phyloP scores from a whole-genome alignment of 768 basidiomycete genomes.

The Terana coerulea region DNA sequence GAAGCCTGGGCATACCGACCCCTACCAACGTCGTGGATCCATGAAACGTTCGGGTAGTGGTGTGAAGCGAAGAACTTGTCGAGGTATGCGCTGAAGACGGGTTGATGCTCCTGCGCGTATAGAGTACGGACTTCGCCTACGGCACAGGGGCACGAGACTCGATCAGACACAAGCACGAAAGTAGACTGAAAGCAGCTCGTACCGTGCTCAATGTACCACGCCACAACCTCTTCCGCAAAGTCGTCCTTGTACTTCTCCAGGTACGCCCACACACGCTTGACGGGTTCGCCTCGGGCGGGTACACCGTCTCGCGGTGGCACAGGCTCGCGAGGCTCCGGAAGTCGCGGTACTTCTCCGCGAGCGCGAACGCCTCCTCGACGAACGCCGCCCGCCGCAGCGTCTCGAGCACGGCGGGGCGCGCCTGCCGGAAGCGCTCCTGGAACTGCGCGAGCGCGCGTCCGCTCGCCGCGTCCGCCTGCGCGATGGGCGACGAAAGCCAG shows the following conservation, averaged over 20 bases:
- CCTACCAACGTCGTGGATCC: slow-evolving; percentile 84
- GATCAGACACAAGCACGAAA: too few species aligned
- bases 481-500: slow-evolving; percentile 56
- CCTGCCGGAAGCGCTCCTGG: slow-evolving; percentile 59
- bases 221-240: slow-evolving; percentile 87
- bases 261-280: slow-evolving; percentile 65
- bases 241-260: slow-evolving; percentile 75
- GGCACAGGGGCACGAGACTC: neutral
- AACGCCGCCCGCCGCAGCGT: slow-evolving; percentile 71
- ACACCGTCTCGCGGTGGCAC: slow-evolving; percentile 66
- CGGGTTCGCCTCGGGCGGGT: slow-evolving; percentile 61
- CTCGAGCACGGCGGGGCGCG: slow-evolving; percentile 76
- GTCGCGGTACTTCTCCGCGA: slow-evolving; percentile 87
- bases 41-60: slow-evolving; percentile 62
- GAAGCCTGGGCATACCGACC: slow-evolving; percentile 64
- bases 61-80: slow-evolving; percentile 67
- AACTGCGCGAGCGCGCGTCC: slow-evolving; percentile 58
- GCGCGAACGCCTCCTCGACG: slow-evolving; percentile 65
- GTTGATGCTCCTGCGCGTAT: slow-evolving; percentile 75
- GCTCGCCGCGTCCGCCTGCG: slow-evolving; percentile 42
- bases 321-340: slow-evolving; percentile 82
- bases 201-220: slow-evolving; percentile 93
- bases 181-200: slow-evolving; percentile 23
- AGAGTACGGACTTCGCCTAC: slow-evolving; percentile 77
- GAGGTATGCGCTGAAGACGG: slow-evolving; percentile 42